Conservation (phyloP, 2,329 filamentous ascomycete species). For the Purpureocillium lavendulum region DNA sequence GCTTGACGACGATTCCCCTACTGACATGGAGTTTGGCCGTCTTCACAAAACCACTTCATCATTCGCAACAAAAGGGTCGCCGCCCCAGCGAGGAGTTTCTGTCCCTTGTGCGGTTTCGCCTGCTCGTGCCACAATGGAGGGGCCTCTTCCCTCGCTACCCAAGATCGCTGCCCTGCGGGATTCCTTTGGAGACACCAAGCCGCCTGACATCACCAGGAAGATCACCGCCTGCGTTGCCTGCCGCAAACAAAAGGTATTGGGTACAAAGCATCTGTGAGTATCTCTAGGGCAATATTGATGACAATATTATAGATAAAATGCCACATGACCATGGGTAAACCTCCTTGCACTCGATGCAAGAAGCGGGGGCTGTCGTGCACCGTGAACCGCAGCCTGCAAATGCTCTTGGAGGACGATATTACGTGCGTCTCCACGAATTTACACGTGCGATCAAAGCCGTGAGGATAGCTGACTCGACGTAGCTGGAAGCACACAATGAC, state of each 20-base stretch:
- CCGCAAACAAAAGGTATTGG: constrained; percentile 24
- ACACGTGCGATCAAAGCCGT: too few relatives aligned
- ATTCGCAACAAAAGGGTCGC: too few relatives aligned
- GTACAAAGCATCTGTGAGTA: constrained; percentile 12
- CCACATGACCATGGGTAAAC: constrained; percentile 25
- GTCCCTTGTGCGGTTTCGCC: too few relatives aligned
- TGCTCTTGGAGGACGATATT: constrained; percentile 29
- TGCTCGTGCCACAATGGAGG: too few relatives aligned
- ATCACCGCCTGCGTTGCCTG: constrained; percentile 29
- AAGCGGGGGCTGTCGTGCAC: constrained; percentile 29
- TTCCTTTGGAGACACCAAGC: constrained; percentile 23
- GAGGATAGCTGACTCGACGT: not conserved
- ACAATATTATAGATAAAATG: constrained; percentile 19
- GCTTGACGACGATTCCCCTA: too few relatives aligned
- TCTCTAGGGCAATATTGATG: too few relatives aligned
- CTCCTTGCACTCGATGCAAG: constrained; percentile 29
- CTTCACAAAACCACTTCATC: too few relatives aligned
- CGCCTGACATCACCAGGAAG: constrained; percentile 23
- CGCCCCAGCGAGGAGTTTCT: too few relatives aligned
- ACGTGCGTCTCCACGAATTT: constrained; percentile 10
- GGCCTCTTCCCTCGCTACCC: too few relatives aligned
- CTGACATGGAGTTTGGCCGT: too few relatives aligned
- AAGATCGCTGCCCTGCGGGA: constrained; percentile 16
- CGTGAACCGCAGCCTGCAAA: constrained; percentile 31
- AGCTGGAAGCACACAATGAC: constrained; percentile 31